These are phyloP conservation scores for Oryza meyeriana DNA, from an alignment of 176 grass and related monocot genomes.

Conservation along the genomic window DNA sequence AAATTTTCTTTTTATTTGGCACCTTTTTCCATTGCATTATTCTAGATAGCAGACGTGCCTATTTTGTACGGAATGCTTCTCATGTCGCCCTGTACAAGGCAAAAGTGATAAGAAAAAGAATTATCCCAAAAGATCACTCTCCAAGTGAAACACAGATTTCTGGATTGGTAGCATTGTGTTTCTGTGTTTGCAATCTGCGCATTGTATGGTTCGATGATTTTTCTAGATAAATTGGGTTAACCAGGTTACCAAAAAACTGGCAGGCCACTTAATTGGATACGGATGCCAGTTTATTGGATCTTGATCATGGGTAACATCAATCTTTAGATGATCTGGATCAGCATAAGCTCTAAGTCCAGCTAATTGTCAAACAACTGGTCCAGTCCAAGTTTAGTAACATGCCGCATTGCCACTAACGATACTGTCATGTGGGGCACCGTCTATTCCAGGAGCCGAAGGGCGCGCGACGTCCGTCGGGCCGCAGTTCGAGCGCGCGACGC, in stretches of 20 bases:
- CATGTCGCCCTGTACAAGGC: background rate
- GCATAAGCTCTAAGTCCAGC: background rate
- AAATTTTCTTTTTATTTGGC: background rate
- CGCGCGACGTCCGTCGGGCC: too few species aligned
- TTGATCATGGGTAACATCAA: background rate
- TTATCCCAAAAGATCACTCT: background rate
- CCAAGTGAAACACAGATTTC: background rate
- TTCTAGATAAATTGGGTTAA: background rate
- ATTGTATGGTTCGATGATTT: background rate
- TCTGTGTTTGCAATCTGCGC: background rate
- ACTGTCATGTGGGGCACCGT: too few species aligned
- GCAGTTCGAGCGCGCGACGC: too few species aligned
- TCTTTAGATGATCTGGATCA: background rate
- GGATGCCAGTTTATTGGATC: background rate
- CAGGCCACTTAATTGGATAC: background rate
- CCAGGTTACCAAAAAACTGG: background rate
- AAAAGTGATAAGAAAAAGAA: background rate
- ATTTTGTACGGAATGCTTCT: slow-evolving; percentile 22
- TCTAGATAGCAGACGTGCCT: background rate
- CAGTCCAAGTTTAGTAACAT: background rate
- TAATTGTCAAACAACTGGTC: background rate
- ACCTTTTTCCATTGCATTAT: slow-evolving; percentile 20
- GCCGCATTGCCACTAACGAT: background rate
- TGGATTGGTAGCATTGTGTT: background rate
- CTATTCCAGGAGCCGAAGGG: too few species aligned